Evolutionary conservation across 768 basidiomycete genomes (phyloP), one percentile per base, ranked within the genome.

Genomic region (Postia placenta): DNA sequence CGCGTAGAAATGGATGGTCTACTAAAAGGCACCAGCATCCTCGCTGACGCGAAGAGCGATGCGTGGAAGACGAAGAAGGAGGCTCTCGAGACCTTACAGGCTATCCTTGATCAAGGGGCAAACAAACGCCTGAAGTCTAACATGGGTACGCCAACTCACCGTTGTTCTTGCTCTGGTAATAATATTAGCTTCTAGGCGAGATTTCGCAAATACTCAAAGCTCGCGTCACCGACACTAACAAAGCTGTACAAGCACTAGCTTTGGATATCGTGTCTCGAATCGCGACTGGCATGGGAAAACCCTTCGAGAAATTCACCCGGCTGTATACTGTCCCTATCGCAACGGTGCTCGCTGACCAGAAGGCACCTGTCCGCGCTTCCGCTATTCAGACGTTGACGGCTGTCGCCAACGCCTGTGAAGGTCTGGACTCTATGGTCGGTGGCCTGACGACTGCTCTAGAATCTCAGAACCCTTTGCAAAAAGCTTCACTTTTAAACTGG

Each of bases 11-110:
- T 98, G 35, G 94, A 98, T 56, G 74, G 79, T 47, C 67, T 99
- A 22, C 71, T 98, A 47, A 86, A 85, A 54, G 86, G 86, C 20
- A 91, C 91, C 0, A 81, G 83, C 4, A 85, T 94, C 41, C 67
- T 96, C 14, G 74, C 82, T 2, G 91, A 92, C 58, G 75, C 85
- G 9, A 93, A 91, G 69, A 95, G 84, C 57, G 94, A 95, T 55
- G 85, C 92, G 0, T 99, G 95, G 95, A 98, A 98, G 70, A 82
- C 80, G 1, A 86, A 94, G 69, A 99, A 99, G 64, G 95, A 97
- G 60, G 93, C 90, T 2, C 73, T 98, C 50, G 96, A 98, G 65
- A 71, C 74, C 0, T 65, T 98, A 15, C 86, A 91, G 60, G 81
- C 79, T 0, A 77, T 92, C 50, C 69, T 99, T 27, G 94, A 98